These are phyloP conservation scores for Termitomyces sp. DNA, from an alignment of 768 basidiomycete species.

Conservation along the genomic window DNA sequence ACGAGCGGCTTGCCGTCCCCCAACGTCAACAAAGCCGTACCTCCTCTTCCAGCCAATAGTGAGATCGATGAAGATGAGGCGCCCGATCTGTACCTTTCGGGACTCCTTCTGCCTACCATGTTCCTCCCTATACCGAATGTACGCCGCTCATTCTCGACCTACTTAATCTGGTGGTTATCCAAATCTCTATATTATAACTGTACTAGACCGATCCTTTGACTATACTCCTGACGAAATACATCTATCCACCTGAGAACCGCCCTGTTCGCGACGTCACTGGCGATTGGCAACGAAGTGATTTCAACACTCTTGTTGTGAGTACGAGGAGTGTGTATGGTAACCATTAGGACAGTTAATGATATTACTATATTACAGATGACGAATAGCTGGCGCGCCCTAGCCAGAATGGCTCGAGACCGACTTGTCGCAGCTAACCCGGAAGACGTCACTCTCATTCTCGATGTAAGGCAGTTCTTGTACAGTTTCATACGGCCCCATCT, in stretches of 20 bases:
- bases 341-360: slow-evolving; percentile 18
- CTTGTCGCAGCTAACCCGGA: slow-evolving; percentile 69
- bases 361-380: slow-evolving; percentile 55
- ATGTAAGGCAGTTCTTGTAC: slow-evolving; percentile 42
- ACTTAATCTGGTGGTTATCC: slow-evolving; percentile 61
- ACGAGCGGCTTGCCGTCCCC: slow-evolving; percentile 25
- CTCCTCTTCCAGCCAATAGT: slow-evolving; percentile 40
- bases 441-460: slow-evolving; percentile 60
- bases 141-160: slow-evolving; percentile 49
- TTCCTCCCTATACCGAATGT: slow-evolving; percentile 90
- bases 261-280: slow-evolving; percentile 72
- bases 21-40: slow-evolving; percentile 55
- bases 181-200: slow-evolving; percentile 41
- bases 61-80: slow-evolving; percentile 48
- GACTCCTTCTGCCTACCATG: slow-evolving; percentile 70
- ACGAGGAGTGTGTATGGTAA: slow-evolving; percentile 10
- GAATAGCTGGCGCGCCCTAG: slow-evolving; percentile 83
- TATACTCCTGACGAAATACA: slow-evolving; percentile 80
- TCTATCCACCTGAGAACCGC: slow-evolving; percentile 69
- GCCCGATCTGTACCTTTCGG: slow-evolving; percentile 63
- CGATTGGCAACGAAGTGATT: slow-evolving; percentile 68
- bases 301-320: slow-evolving; percentile 80
- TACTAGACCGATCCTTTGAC: slow-evolving; percentile 81
- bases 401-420: slow-evolving; percentile 79
- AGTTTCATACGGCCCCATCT: background rate